Conservation (phyloP, 768 basidiomycete species). For the Pulveroboletus sp. region DNA sequence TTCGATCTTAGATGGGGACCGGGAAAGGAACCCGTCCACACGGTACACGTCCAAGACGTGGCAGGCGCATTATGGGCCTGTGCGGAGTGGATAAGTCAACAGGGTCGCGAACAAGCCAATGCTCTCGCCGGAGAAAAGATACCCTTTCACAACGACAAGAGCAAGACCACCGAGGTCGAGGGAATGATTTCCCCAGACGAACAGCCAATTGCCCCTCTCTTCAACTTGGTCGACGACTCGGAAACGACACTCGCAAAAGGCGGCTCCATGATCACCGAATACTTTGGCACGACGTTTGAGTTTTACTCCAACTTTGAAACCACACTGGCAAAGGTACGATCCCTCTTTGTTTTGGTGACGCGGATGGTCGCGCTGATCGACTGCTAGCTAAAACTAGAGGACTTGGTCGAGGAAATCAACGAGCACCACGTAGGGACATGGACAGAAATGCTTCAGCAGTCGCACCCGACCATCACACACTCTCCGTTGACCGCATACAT, state of each 20-base stretch:
- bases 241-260: slow-evolving; percentile 66
- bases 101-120: slow-evolving; percentile 65
- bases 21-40: slow-evolving; percentile 71
- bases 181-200: slow-evolving; percentile 56
- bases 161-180: slow-evolving; percentile 59
- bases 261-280: slow-evolving; percentile 62
- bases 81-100: slow-evolving; percentile 68
- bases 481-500: slow-evolving; percentile 78
- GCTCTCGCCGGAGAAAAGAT: slow-evolving; percentile 43
- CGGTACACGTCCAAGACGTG: slow-evolving; percentile 76
- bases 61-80: slow-evolving; percentile 76
- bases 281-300: slow-evolving; percentile 78
- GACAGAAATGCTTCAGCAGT: slow-evolving; percentile 75
- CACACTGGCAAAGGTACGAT: slow-evolving; percentile 58
- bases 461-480: slow-evolving; percentile 68
- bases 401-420: slow-evolving; percentile 79
- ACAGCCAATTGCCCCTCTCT: slow-evolving; percentile 71
- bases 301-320: slow-evolving; percentile 73
- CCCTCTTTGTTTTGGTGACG: slow-evolving; percentile 3
- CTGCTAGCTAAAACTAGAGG: slow-evolving; percentile 59
- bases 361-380: neutral
- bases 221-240: slow-evolving; percentile 82
- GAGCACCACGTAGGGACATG: slow-evolving; percentile 80
- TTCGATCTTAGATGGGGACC: slow-evolving; percentile 63
- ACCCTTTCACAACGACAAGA: slow-evolving; percentile 58